Conservation (phyloP, 495 filamentous ascomycete species). For the Chlorociboria aeruginascens region DNA sequence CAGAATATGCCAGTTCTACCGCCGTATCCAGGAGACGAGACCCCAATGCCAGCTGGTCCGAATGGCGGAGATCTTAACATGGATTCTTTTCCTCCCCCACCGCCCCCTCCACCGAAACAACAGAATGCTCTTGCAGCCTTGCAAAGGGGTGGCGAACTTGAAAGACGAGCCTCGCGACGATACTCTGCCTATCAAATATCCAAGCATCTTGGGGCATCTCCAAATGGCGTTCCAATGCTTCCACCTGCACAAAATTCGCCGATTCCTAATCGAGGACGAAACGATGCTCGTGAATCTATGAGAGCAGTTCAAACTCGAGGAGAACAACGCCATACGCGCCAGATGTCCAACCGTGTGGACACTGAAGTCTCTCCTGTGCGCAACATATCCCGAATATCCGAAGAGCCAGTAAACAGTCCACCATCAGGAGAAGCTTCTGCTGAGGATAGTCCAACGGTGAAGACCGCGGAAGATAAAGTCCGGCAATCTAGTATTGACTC, state of each 20-base stretch:
- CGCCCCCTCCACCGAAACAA: conserved; percentile 63
- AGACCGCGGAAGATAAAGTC: conserved; percentile 51
- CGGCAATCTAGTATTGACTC: conserved; percentile 29
- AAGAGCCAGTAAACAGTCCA: conserved; percentile 31
- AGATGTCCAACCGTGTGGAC: conserved; percentile 38
- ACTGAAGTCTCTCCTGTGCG: conserved; percentile 51
- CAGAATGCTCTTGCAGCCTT: conserved; percentile 84
- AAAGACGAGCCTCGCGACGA: conserved; percentile 79
- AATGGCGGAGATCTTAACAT: conserved; percentile 22
- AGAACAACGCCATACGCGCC: conserved; percentile 52
- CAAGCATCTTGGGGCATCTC: conserved; percentile 73
- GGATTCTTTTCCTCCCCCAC: conserved; percentile 46
- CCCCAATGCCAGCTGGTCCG: conserved; percentile 24
- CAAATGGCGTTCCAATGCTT: conserved; percentile 74
- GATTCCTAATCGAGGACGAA: conserved; percentile 71
- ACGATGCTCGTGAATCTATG: conserved; percentile 79
- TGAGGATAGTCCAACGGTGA: conserved; percentile 34
- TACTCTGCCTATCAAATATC: conserved; percentile 95
- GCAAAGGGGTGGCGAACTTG: conserved; percentile 84
- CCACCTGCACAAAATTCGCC: conserved; percentile 72
- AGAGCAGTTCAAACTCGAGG: conserved; percentile 79
- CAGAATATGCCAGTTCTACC: conserved; percentile 57
- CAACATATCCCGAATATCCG: conserved; percentile 51
- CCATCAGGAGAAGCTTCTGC: conserved; percentile 26
- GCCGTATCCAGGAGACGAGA: conserved; percentile 48